These are phyloP conservation scores for Calycina marina DNA, from an alignment of 2,329 filamentous ascomycete species.

Conservation along the genomic window DNA sequence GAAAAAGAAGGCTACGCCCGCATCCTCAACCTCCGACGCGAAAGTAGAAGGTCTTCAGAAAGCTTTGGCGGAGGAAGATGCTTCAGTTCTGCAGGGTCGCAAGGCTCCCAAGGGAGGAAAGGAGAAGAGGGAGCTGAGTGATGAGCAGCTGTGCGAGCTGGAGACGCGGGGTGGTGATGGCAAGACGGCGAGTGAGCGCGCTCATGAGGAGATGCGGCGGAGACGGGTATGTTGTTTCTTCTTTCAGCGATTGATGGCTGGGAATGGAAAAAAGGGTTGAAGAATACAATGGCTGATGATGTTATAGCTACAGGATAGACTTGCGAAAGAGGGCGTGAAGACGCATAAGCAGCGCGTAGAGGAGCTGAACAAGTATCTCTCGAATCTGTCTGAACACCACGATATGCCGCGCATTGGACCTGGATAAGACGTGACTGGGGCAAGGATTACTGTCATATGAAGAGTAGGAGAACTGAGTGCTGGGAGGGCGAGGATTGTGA, in stretches of 20 bases:
- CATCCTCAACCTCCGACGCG: conserved; percentile 19
- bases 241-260: neutral
- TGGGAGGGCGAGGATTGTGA: no score
- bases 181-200: conserved; percentile 76
- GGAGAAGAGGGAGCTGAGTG: conserved; percentile 3
- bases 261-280: neutral
- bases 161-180: conserved; percentile 23
- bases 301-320: conserved; percentile 61
- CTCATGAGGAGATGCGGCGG: conserved; percentile 65
- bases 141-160: conserved; percentile 15
- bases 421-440: no score
- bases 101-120: neutral
- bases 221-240: conserved; percentile 50
- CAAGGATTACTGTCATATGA: no score
- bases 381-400: conserved; percentile 87
- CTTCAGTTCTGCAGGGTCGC: conserved; percentile 12
- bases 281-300: neutral
- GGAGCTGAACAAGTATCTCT: conserved; percentile 87
- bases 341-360: conserved; percentile 96
- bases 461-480: no score
- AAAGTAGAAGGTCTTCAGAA: conserved; percentile 33
- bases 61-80: conserved; percentile 16
- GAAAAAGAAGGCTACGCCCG: conserved; percentile 30
- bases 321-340: conserved; percentile 71
- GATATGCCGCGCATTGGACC: conserved; percentile 64